Conservation (phyloP, 331 rosid species). For the Spiraea crenata region DNA sequence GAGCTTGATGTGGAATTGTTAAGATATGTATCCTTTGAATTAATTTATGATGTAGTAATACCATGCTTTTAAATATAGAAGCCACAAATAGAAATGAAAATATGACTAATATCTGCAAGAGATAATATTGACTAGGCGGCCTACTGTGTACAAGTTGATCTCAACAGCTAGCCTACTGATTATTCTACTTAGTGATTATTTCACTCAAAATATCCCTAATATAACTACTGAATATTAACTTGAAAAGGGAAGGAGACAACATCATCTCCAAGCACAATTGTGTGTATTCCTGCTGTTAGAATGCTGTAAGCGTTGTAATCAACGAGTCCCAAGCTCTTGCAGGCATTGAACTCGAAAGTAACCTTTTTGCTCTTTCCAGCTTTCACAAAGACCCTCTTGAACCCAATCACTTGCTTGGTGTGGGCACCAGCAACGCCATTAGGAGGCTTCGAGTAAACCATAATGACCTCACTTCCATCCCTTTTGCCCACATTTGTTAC, state of each 20-base stretch:
- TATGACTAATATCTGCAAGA: no score
- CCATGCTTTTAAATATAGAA: no score
- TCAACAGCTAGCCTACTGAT: background rate
- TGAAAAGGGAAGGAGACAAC: constrained; percentile 23
- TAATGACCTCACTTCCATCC: constrained; percentile 26
- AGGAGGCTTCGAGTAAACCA: constrained; percentile 31
- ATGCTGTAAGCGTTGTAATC: constrained; percentile 27
- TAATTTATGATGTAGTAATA: no score
- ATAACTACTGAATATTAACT: background rate
- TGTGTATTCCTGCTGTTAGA: constrained; percentile 26
- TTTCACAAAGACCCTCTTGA: constrained; percentile 23
- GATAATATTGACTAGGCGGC: background rate
- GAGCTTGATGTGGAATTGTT: no score
- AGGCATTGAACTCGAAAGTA: constrained; percentile 18
- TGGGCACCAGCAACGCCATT: constrained; percentile 18
- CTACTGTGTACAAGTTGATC: background rate
- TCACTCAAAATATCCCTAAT: background rate
- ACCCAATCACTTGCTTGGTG: constrained; percentile 33
- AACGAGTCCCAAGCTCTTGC: constrained; percentile 25
- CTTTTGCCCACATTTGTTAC: constrained; percentile 12
- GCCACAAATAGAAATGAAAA: no score
- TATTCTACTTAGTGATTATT: background rate
- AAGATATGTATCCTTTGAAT: no score
- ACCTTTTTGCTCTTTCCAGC: constrained; percentile 9
- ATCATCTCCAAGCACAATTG: constrained; percentile 26